Conservation (phyloP, 768 basidiomycete genomes). For the Pleurotus cornucopiae region DNA sequence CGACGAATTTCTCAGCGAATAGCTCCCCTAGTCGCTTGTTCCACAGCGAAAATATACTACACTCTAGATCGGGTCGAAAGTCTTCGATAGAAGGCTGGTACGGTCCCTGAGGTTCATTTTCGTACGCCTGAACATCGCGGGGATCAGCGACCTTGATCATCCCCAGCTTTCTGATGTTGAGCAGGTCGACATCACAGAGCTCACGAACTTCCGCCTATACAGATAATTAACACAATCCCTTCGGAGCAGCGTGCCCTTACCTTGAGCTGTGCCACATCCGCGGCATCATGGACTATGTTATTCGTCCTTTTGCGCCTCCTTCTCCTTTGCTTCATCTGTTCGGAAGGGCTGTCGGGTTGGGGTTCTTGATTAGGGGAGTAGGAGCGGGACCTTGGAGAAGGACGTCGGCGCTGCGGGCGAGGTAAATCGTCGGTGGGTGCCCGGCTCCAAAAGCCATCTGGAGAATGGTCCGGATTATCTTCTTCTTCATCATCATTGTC, state of each 20-base stretch:
- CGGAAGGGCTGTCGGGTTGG: too few species aligned
- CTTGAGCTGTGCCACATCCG: too few species aligned
- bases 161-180: background rate
- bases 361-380: too few species aligned
- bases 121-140: background rate
- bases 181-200: background rate
- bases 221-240: background rate
- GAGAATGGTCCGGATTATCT: too few species aligned
- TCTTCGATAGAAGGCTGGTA: background rate
- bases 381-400: too few species aligned
- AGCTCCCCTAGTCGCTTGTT: background rate
- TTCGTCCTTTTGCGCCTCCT: too few species aligned
- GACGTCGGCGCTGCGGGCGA: too few species aligned
- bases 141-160: background rate
- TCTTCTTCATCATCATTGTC: too few species aligned
- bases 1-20: background rate
- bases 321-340: too few species aligned
- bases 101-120: background rate
- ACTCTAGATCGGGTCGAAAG: constrained; percentile 1
- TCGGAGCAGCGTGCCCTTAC: background rate
- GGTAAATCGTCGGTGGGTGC: too few species aligned
- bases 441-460: too few species aligned
- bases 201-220: background rate
- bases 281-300: too few species aligned
- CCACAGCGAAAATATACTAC: background rate